Percentiles rank a stretch among this genome's conserved stretches.
phyloP scores from a whole-genome alignment of 139 green algal species.

The Chlorella sp. region DNA sequence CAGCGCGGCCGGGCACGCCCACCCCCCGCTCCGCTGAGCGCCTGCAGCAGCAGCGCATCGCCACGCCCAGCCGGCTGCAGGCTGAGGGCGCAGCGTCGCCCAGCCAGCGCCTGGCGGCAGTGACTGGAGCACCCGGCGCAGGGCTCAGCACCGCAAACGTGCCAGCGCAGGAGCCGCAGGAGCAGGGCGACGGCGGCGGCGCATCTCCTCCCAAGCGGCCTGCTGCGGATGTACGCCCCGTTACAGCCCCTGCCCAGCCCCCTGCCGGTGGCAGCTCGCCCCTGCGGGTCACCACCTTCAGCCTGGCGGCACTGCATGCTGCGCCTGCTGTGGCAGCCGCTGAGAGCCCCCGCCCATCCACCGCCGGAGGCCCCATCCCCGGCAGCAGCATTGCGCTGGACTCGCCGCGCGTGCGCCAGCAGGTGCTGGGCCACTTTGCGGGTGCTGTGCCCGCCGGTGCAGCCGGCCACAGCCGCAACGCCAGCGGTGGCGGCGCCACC shows the following conservation, averaged over 20 bases:
- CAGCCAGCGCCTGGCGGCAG: background rate
- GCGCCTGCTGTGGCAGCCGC: background rate
- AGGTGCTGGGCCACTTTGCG: slow-evolving; percentile 25
- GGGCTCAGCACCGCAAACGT: slow-evolving; percentile 26
- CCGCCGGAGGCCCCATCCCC: background rate
- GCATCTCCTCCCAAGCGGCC: background rate
- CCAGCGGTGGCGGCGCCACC: background rate
- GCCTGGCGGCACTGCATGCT: background rate
- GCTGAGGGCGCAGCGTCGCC: background rate
- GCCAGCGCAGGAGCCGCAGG: too few relatives aligned
- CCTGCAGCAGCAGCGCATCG: slow-evolving; percentile 36
- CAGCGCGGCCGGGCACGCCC: background rate
- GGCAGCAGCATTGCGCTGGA: background rate
- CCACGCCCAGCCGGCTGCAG: slow-evolving; percentile 29
- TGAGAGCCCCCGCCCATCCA: background rate
- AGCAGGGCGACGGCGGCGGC: too few relatives aligned
- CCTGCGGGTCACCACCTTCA: background rate
- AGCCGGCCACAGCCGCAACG: background rate
- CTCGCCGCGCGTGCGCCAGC: slow-evolving; percentile 3
- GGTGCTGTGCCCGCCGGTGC: background rate
- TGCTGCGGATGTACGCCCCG: background rate
- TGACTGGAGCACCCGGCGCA: background rate
- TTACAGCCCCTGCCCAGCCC: background rate
- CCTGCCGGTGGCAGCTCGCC: background rate
- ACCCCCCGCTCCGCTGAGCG: background rate